phyloP scores from a whole-genome alignment of 2,329 filamentous ascomycete genomes.

The Ophiostoma sp. region DNA sequence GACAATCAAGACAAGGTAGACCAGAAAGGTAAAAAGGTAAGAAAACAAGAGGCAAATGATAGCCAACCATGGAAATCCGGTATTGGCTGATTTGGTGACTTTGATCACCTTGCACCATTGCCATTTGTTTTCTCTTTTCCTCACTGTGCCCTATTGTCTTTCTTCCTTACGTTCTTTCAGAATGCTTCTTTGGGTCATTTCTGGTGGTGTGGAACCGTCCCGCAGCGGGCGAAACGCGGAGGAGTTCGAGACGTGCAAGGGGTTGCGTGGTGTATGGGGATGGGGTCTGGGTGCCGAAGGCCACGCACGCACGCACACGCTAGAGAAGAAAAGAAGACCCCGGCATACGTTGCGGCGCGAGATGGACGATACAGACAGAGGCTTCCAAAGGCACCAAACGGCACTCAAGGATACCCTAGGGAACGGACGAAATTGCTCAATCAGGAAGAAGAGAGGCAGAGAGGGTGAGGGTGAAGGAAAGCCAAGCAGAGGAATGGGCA shows the following conservation, averaged over 20 bases:
- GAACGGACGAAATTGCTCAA: conserved; percentile 3
- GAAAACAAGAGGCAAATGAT: not conserved
- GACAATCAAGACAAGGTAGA: not conserved
- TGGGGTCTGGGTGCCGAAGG: conserved; percentile 20
- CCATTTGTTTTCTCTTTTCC: not conserved
- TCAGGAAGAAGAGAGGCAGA: not conserved
- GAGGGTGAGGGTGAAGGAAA: not conserved
- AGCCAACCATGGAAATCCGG: conserved; percentile 3
- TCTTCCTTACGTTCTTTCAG: not conserved
- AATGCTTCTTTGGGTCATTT: conserved; percentile 1
- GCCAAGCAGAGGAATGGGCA: not conserved
- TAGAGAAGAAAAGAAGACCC: not conserved
- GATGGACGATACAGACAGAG: not conserved
- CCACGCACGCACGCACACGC: conserved; percentile 25
- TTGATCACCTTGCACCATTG: not conserved
- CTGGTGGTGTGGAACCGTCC: conserved; percentile 25
- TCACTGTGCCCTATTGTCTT: not conserved
- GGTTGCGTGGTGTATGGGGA: conserved; percentile 22
- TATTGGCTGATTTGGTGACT: conserved; percentile 6
- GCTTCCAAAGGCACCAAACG: not conserved
- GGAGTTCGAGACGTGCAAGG: conserved; percentile 28
- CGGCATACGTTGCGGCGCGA: conserved; percentile 22
- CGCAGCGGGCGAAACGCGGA: conserved; percentile 31
- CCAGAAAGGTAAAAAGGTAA: not conserved
- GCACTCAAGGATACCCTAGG: not conserved